phyloP scores from a whole-genome alignment of 768 basidiomycete species.

The Auriscalpium microsporum region DNA sequence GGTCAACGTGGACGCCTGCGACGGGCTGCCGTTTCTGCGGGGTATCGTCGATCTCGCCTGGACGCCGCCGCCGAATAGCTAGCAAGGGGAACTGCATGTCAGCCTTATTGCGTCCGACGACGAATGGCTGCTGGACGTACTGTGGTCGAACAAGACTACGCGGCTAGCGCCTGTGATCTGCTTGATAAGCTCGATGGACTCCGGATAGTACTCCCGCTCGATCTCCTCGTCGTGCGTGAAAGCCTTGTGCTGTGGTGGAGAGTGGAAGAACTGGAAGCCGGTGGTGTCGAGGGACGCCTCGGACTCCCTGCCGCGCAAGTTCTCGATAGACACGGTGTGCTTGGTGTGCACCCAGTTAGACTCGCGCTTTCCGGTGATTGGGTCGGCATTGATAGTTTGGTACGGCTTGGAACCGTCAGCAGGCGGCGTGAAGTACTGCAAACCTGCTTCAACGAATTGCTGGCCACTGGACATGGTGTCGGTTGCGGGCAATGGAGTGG shows the following conservation, averaged over 20 bases:
- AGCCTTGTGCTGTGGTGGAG: conserved; percentile 34
- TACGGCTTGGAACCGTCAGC: conserved; percentile 23
- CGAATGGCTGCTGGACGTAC: conserved; percentile 27
- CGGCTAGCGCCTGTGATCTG: conserved; percentile 49
- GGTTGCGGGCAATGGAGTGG: not conserved
- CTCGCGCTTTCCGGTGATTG: conserved; percentile 22
- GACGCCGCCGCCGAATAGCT: conserved; percentile 38
- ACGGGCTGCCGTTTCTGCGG: conserved; percentile 38
- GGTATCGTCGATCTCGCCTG: conserved; percentile 26
- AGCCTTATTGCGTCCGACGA: not conserved
- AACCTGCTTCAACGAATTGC: conserved; percentile 4
- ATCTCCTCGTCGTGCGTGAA: conserved; percentile 49
- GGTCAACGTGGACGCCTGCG: conserved; percentile 36
- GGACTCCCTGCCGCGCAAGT: conserved; percentile 44
- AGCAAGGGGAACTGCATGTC: not conserved
- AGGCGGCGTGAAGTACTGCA: conserved; percentile 18
- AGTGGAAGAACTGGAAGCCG: conserved; percentile 40
- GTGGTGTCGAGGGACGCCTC: conserved; percentile 37
- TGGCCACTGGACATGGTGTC: conserved; percentile 2
- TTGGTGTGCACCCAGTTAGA: conserved; percentile 29
- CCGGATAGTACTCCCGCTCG: conserved; percentile 48
- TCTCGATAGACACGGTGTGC: conserved; percentile 35
- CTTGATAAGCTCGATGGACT: conserved; percentile 51
- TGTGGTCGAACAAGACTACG: conserved; percentile 60
- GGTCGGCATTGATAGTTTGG: conserved; percentile 18